Percentiles rank a stretch among this genome's conserved stretches.
Conservation (phyloP, 768 basidiomycete genomes). For the Chalciporus sphaerocephalus region DNA sequence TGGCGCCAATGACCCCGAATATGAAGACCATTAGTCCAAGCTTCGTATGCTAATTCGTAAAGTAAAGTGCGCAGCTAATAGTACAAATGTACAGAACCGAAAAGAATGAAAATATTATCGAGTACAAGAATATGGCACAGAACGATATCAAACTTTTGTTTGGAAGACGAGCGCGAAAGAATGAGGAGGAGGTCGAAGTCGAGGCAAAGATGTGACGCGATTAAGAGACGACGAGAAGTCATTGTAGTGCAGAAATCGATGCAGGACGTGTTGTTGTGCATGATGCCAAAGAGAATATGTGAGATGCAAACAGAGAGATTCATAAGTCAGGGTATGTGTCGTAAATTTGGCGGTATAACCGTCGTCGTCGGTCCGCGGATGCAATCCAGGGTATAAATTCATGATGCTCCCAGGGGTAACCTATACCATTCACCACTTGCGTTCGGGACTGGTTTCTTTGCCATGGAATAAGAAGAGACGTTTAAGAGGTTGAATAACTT, state of each 20-base stretch:
- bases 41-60: slow-evolving; percentile 32
- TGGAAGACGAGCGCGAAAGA: slow-evolving; percentile 6
- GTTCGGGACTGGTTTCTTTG: slow-evolving; percentile 33
- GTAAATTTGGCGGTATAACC: slow-evolving; percentile 31
- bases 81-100: slow-evolving; percentile 32
- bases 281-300: slow-evolving; percentile 22
- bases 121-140: slow-evolving; percentile 35
- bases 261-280: slow-evolving; percentile 20
- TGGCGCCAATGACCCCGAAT: slow-evolving; percentile 27
- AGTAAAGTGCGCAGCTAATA: slow-evolving; percentile 33
- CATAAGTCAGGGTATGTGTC: slow-evolving; percentile 38
- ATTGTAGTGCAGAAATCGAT: slow-evolving; percentile 26
- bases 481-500: slow-evolving; percentile 53
- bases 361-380: slow-evolving; percentile 24
- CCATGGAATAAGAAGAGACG: slow-evolving; percentile 67
- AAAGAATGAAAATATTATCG: slow-evolving; percentile 26
- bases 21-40: slow-evolving; percentile 30
- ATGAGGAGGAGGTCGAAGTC: slow-evolving; percentile 15
- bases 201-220: slow-evolving; percentile 26
- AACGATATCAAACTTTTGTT: slow-evolving; percentile 21
- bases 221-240: slow-evolving; percentile 31
- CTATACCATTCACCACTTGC: slow-evolving; percentile 25
- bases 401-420: slow-evolving; percentile 12
- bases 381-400: slow-evolving; percentile 29
- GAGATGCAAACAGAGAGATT: slow-evolving; percentile 7